These are phyloP conservation scores for Fusarium denticulatum DNA, from an alignment of 2,329 filamentous ascomycete genomes.

Conservation along the genomic window DNA sequence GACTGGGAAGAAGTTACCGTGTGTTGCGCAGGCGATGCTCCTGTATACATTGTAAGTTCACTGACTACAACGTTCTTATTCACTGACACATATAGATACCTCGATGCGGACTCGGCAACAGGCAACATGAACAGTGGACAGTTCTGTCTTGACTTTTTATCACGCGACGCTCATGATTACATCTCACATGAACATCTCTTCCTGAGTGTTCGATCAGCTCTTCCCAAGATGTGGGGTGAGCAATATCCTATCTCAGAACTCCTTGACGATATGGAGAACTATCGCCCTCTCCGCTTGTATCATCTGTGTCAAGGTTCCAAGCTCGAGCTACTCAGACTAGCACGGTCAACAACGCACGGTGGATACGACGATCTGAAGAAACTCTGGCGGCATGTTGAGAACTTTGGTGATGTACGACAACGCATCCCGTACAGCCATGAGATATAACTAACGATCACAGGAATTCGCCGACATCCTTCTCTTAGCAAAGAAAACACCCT, in stretches of 20 bases:
- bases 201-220: constrained; percentile 24
- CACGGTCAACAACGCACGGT: background rate
- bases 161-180: constrained; percentile 32
- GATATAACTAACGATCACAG: background rate
- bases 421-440: fast-evolving
- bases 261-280: constrained; percentile 36
- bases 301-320: constrained; percentile 37
- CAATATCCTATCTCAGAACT: constrained; percentile 32
- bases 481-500: background rate
- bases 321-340: constrained; percentile 25
- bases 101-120: constrained; percentile 34
- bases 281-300: constrained; percentile 25
- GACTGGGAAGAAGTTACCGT: constrained; percentile 10
- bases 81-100: constrained; percentile 7
- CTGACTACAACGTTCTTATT: fast-evolving
- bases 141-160: constrained; percentile 33
- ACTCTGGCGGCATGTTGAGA: constrained; percentile 24
- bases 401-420: constrained; percentile 29
- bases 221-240: constrained; percentile 38
- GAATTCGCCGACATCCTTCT: constrained; percentile 36
- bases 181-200: constrained; percentile 38
- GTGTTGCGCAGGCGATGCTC: constrained; percentile 30
- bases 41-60: constrained; percentile 30
- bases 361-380: background rate
- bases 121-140: constrained; percentile 22